phyloP scores from a whole-genome alignment of 2,329 filamentous ascomycete genomes.

The Nannizzia gypsea region DNA sequence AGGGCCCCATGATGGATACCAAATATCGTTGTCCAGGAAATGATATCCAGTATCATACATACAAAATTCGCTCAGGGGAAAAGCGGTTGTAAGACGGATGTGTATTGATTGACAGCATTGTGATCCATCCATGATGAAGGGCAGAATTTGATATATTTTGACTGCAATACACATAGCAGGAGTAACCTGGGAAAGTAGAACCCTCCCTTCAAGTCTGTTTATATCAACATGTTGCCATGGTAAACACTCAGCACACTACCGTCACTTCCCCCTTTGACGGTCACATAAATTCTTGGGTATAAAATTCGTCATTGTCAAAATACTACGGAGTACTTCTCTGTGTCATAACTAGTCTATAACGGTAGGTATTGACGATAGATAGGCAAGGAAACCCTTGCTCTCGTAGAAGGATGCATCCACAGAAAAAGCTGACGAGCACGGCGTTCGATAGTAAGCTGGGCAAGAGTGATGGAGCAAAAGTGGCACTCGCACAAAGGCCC shows the following conservation, averaged over 20 bases:
- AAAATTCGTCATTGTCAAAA: neutral
- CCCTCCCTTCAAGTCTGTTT: neutral
- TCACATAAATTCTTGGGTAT: neutral
- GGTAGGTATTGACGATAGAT: too few species aligned
- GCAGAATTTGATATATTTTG: neutral
- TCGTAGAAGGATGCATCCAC: neutral
- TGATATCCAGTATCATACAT: neutral
- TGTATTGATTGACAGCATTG: neutral
- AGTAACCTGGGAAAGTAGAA: neutral
- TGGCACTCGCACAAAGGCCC: neutral
- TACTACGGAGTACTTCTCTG: too few species aligned
- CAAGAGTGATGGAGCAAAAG: neutral
- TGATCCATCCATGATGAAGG: too few species aligned
- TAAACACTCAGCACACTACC: neutral
- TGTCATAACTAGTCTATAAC: too few species aligned
- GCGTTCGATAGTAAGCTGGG: neutral
- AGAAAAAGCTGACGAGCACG: neutral
- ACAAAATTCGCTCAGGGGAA: neutral
- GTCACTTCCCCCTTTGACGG: neutral
- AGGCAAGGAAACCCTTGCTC: neutral
- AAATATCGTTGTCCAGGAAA: neutral
- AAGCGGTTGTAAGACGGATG: neutral
- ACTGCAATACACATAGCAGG: constrained; percentile 1
- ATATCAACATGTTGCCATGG: constrained; percentile 1
- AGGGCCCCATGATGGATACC: neutral